Conservation (phyloP, 2,329 filamentous ascomycete species). For the Celoporthe dispersa region DNA sequence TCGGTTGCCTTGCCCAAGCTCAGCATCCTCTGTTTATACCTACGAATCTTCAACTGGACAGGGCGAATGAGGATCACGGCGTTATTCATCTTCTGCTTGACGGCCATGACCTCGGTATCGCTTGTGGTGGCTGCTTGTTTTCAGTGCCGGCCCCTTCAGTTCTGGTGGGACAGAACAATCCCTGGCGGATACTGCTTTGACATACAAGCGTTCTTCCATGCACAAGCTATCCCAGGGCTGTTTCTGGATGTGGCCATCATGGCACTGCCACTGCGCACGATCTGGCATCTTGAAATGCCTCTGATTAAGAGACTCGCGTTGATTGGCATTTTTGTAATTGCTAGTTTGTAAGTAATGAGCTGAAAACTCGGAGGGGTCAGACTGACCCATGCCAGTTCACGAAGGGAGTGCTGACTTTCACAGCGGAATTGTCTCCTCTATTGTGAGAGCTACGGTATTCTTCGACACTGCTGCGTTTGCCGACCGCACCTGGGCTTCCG, state of each 20-base stretch:
- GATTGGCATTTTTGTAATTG: conserved; percentile 35
- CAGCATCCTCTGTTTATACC: conserved; percentile 38
- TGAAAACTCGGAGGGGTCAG: too few species aligned
- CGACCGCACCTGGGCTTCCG: conserved; percentile 33
- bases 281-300: conserved; percentile 37
- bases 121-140: conserved; percentile 33
- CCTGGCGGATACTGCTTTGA: conserved; percentile 44
- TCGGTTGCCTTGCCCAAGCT: conserved; percentile 38
- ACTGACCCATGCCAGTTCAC: background rate
- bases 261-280: conserved; percentile 34
- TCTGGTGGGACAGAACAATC: conserved; percentile 50
- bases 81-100: conserved; percentile 31
- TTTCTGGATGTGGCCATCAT: conserved; percentile 37
- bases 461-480: conserved; percentile 31
- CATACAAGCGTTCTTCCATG: conserved; percentile 36
- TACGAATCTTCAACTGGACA: conserved; percentile 38
- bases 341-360: conserved; percentile 33
- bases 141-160: conserved; percentile 47
- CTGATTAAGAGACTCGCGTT: conserved; percentile 35
- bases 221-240: conserved; percentile 34
- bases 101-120: conserved; percentile 33
- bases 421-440: conserved; percentile 35
- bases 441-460: conserved; percentile 32
- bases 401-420: background rate
- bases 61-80: conserved; percentile 32